Conservation (phyloP, 345 rosid species). For the Pistacia vera region DNA sequence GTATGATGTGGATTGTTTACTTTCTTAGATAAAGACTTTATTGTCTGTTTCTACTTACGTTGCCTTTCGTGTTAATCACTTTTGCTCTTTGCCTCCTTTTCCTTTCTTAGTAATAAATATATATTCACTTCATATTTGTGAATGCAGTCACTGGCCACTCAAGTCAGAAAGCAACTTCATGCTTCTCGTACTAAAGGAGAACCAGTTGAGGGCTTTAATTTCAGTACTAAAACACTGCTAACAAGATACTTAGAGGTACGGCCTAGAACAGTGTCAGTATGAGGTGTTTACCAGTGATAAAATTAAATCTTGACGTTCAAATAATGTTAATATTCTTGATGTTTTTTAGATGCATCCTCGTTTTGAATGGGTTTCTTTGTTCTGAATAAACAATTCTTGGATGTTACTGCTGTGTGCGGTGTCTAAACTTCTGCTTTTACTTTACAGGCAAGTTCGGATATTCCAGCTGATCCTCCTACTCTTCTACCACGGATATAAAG, state of each 20-base stretch:
- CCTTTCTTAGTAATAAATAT: not conserved
- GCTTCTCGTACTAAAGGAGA: slow-evolving; percentile 70
- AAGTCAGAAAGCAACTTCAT: slow-evolving; percentile 87
- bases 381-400: not conserved
- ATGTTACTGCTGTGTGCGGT: not conserved
- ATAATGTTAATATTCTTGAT: not conserved
- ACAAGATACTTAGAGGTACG: slow-evolving; percentile 77
- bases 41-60: not conserved
- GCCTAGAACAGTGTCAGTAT: not conserved
- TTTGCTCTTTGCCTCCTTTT: not conserved
- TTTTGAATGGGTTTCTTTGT: not conserved
- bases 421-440: slow-evolving; percentile 10
- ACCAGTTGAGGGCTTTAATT: slow-evolving; percentile 76
- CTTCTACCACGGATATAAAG: slow-evolving; percentile 51
- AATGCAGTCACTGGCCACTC: slow-evolving; percentile 79
- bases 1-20: not conserved
- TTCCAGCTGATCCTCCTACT: slow-evolving; percentile 51
- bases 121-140: slow-evolving; percentile 8
- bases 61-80: not conserved
- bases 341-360: not conserved
- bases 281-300: not conserved
- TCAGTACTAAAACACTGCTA: slow-evolving; percentile 74
- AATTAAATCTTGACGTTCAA: not conserved
- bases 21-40: not conserved
- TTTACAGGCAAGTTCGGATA: slow-evolving; percentile 58